Evolutionary conservation across 2,329 filamentous ascomycete genomes (phyloP), one percentile per base, ranked within the genome.

Genomic region (Chaetoscypha palmicola): DNA sequence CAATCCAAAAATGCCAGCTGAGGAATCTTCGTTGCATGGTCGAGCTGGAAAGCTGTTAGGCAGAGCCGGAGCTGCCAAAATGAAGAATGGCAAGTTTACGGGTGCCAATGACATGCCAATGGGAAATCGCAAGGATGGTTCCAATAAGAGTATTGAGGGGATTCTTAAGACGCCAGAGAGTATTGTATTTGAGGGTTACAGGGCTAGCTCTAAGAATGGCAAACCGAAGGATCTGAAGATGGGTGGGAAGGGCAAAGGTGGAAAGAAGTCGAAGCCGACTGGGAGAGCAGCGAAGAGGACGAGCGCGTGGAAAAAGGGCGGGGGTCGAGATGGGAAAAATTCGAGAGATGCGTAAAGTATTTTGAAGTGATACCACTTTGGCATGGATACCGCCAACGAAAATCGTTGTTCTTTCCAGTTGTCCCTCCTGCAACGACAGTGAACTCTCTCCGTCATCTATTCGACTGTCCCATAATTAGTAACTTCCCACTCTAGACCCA

Each of bases 111-210:
- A 37, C 2, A 58, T 45, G 17, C 38, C 43, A 12, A 42, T 59
- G 26, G 58, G 56, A 2, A 54, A 47, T 35, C 41, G 42, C 43
- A 50, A 52, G 30, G 43, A 49, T 11, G 45, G 11, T 45, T 46
- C 16, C 41, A n/a, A n/a, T n/a, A 46, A 23, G 20, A 44, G 23
- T 11, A 51, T 56, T 23, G 57, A 54, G 11, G 64, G 61, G 9
- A 66, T 71, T 50, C 43, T 49, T 9, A 73, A 77, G 64, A 72
- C 74, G 1, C 81, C 83, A 0, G 83, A 89, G 63, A 70, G 72
- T 12, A 77, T 90, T 50, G 76, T 90, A n/a, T 90, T 91, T 56
- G 87, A 94, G 63, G 87, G 87, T 0, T 80, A 83, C 51, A 74
- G 87, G 42, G 86, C 86, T 8, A 86, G 76, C 43, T 68, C 73